Evolutionary conservation across 1,284 basidiomycete genomes (phyloP).

Genomic region (Neonothopanus nambi): DNA sequence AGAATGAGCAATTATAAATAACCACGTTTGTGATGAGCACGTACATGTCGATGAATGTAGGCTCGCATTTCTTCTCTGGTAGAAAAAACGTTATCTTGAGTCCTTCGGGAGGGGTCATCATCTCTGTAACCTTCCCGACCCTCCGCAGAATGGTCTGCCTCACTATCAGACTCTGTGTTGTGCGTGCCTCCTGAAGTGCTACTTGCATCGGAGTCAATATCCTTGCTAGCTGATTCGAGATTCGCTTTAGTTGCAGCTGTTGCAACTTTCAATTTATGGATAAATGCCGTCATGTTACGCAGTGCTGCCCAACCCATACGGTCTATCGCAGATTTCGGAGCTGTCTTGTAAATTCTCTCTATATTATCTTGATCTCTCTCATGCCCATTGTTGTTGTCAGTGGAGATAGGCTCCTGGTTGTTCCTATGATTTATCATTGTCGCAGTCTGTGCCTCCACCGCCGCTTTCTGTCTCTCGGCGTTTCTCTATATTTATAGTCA

Average conservation of each 20-base stretch:
- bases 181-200: not conserved
- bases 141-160: no score
- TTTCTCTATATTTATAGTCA: no score
- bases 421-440: not conserved
- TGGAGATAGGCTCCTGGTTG: not conserved
- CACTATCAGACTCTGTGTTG: not conserved
- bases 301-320: not conserved
- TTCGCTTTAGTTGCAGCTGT: not conserved
- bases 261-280: not conserved
- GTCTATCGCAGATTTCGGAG: not conserved
- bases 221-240: not conserved
- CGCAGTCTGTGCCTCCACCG: not conserved
- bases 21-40: not conserved
- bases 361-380: not conserved
- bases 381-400: not conserved
- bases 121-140: not conserved
- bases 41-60: not conserved
- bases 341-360: not conserved
- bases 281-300: not conserved
- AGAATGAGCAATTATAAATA: no score
- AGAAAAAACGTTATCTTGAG: not conserved
- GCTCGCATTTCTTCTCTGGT: not conserved
- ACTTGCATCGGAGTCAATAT: not conserved
- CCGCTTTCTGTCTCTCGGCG: no score
- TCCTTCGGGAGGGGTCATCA: not conserved